Conservation (phyloP, 257 asterid species). For the Coffea eugenioides region DNA sequence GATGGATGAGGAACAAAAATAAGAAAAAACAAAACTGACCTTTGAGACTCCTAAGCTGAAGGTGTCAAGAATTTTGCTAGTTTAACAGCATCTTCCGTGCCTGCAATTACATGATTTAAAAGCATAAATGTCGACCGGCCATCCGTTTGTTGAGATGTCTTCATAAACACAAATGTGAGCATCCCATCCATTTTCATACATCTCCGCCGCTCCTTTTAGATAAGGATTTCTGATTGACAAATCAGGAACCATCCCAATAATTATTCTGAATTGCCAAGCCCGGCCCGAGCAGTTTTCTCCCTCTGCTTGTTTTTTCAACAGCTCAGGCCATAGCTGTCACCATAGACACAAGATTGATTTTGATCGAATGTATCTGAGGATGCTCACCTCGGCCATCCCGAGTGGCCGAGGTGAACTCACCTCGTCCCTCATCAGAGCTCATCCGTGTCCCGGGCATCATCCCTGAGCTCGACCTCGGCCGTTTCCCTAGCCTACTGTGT, state of each 20-base stretch:
- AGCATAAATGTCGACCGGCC: slow-evolving; percentile 59
- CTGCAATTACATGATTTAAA: slow-evolving; percentile 57
- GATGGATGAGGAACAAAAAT: neutral
- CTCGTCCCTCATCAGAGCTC: too few relatives aligned
- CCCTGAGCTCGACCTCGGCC: too few relatives aligned
- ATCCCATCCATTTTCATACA: slow-evolving; percentile 78
- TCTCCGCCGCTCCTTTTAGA: slow-evolving; percentile 79
- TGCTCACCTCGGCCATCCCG: too few relatives aligned
- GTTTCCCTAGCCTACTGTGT: too few relatives aligned
- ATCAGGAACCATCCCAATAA: slow-evolving; percentile 47
- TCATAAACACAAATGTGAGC: slow-evolving; percentile 91
- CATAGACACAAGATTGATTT: neutral
- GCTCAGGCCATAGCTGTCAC: slow-evolving; percentile 77
- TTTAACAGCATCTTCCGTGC: slow-evolving; percentile 51
- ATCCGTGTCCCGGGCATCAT: too few relatives aligned
- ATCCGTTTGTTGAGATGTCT: slow-evolving; percentile 70
- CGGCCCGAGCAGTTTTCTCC: slow-evolving; percentile 80
- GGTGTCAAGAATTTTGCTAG: slow-evolving; percentile 44
- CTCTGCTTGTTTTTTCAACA: slow-evolving; percentile 82
- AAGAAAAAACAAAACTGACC: slow-evolving; percentile 4
- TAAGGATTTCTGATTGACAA: slow-evolving; percentile 72
- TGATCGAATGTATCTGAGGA: neutral
- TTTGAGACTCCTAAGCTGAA: slow-evolving; percentile 12
- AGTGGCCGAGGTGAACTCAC: too few relatives aligned
- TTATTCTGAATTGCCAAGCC: slow-evolving; percentile 66